Percentiles rank a stretch among this genome's conserved stretches.
Conservation (phyloP, 1,139 yeast genomes). For the Geotrichum australiense region DNA sequence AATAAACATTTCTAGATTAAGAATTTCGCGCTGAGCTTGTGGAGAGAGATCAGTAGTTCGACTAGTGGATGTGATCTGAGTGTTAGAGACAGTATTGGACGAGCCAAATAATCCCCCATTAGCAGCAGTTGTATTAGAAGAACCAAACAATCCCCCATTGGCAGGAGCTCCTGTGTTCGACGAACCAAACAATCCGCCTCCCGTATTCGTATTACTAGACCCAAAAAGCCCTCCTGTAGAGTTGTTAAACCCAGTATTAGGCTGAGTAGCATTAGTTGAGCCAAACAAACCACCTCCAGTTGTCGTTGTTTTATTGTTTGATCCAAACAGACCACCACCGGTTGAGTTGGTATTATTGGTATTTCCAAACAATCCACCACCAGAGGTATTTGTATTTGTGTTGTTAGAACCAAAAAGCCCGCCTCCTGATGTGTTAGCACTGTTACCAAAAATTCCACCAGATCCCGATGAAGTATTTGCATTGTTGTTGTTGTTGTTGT, state of each 20-base stretch:
- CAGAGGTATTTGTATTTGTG: conserved; percentile 6
- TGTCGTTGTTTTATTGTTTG: conserved; percentile 16
- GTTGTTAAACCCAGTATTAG: conserved; percentile 20
- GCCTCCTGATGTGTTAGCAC: conserved; percentile 15
- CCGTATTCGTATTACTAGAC: conserved; percentile 5
- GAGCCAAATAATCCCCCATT: conserved; percentile 18
- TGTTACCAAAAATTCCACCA: conserved; percentile 25
- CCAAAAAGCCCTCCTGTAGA: conserved; percentile 27
- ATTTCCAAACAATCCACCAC: conserved; percentile 14
- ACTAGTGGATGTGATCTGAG: conserved; percentile 72
- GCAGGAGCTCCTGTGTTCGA: conserved; percentile 21
- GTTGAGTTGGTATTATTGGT: conserved; percentile 23
- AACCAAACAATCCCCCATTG: conserved; percentile 19
- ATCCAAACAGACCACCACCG: conserved; percentile 28
- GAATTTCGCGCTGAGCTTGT: conserved; percentile 66
- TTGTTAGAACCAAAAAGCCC: conserved; percentile 15
- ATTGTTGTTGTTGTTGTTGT: conserved; percentile 6
- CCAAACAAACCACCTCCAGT: conserved; percentile 22
- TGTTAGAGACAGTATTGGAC: conserved; percentile 23
- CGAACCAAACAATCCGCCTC: conserved; percentile 15
- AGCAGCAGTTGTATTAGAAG: conserved; percentile 22
- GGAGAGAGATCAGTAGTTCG: conserved; percentile 81
- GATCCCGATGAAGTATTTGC: conserved; percentile 21
- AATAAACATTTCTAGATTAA: conserved; percentile 75
- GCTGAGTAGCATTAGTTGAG: conserved; percentile 12